These are phyloP conservation scores for Ecytonucleospora hepatopenaei DNA, from an alignment of 371 early-diverging fungal genomes.

Conservation along the genomic window DNA sequence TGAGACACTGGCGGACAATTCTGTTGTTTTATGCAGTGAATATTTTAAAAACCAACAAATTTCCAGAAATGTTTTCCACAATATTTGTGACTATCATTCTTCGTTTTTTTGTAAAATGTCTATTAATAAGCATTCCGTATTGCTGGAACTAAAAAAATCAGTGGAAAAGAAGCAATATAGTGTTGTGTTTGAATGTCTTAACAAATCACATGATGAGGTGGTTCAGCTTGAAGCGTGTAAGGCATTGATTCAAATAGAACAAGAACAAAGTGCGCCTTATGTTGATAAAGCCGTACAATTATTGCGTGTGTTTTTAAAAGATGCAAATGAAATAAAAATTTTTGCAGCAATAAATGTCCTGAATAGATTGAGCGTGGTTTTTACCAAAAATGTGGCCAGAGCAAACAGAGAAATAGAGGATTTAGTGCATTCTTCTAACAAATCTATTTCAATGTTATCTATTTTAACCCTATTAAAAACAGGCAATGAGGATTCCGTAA, in stretches of 20 bases:
- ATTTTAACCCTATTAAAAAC: conserved; percentile 50
- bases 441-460: conserved; percentile 45
- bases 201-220: conserved; percentile 14
- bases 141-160: conserved; percentile 18
- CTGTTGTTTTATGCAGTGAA: conserved; percentile 27
- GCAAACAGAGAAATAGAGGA: conserved; percentile 50
- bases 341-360: conserved; percentile 49
- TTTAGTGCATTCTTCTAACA: conserved; percentile 29
- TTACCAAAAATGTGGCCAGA: conserved; percentile 41
- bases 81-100: conserved; percentile 40
- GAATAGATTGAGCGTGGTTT: conserved; percentile 27
- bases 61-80: conserved; percentile 29
- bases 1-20: conserved; percentile 24
- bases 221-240: conserved; percentile 40
- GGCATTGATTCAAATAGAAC: conserved; percentile 10
- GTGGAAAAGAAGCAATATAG: background rate
- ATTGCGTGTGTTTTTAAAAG: conserved; percentile 36
- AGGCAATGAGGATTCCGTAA: conserved; percentile 49
- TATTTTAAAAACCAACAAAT: conserved; percentile 28
- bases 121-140: conserved; percentile 5
- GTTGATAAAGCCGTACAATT: conserved; percentile 35
- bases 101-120: conserved; percentile 10
- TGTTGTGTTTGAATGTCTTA: conserved; percentile 16
- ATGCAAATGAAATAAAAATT: conserved; percentile 21
- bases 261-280: conserved; percentile 22